A percentile compares a stretch with the other conserved stretches of the same genome.
Evolutionary conservation across 2,329 filamentous ascomycete species (phyloP).

Genomic region (Neopestalotiopsis sp.): DNA sequence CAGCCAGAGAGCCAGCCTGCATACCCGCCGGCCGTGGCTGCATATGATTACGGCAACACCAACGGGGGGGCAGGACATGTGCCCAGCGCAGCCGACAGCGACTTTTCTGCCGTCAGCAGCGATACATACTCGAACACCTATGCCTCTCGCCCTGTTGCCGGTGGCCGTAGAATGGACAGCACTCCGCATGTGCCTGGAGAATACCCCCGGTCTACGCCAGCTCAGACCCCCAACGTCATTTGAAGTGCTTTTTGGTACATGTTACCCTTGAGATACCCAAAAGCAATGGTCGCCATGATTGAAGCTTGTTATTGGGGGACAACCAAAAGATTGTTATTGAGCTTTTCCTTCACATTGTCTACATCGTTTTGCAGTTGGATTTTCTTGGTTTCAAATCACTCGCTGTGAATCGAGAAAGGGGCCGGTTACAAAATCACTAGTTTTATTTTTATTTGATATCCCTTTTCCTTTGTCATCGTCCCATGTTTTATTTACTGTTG

Average conservation of each 20-base stretch:
- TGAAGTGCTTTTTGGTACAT: not conserved
- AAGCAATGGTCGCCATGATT: too few relatives aligned
- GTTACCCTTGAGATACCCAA: too few relatives aligned
- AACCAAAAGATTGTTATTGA: not conserved
- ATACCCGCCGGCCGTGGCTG: not conserved
- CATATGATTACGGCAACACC: not conserved
- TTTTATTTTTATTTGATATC: not conserved
- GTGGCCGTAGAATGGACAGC: slow-evolving; percentile 18
- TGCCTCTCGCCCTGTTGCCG: slow-evolving; percentile 12
- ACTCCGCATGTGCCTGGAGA: slow-evolving; percentile 23
- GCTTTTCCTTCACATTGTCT: not conserved
- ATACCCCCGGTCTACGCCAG: slow-evolving; percentile 17
- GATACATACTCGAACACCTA: not conserved
- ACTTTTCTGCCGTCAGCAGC: not conserved
- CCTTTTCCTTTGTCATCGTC: not conserved
- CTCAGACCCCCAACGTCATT: slow-evolving; percentile 13
- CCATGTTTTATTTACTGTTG: not conserved
- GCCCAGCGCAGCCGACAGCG: slow-evolving; percentile 7
- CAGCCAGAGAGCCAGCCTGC: not conserved
- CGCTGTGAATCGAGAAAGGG: not conserved
- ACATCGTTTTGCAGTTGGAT: not conserved
- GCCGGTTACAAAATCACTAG: not conserved
- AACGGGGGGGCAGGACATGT: not conserved
- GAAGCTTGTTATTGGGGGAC: not conserved
- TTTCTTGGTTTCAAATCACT: not conserved